Conservation (phyloP, 495 filamentous ascomycete species). For the Terfezia claveryi region DNA sequence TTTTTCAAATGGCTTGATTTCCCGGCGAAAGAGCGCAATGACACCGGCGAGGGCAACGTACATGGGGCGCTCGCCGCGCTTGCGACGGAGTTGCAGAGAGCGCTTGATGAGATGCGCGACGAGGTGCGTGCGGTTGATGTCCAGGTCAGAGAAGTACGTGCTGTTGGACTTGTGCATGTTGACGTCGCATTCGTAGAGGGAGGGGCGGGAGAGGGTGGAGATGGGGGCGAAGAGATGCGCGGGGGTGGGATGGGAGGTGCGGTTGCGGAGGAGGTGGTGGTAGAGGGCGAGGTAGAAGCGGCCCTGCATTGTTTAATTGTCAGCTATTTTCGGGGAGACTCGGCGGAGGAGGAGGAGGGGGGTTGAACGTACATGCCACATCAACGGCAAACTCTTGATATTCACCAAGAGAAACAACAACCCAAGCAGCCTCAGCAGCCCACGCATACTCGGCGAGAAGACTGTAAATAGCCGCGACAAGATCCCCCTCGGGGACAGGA, state of each 20-base stretch:
- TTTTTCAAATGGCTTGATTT: conserved; percentile 43
- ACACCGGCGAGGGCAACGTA: conserved; percentile 49
- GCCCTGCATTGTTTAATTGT: conserved; percentile 22
- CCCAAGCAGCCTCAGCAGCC: background rate
- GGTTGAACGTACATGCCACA: conserved; percentile 42
- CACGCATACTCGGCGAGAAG: background rate
- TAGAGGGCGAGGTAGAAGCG: conserved; percentile 41
- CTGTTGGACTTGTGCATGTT: conserved; percentile 71
- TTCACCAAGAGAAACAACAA: conserved; percentile 30
- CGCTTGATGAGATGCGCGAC: conserved; percentile 29
- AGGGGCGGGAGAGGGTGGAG: conserved; percentile 35
- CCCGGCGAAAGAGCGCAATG: conserved; percentile 40
- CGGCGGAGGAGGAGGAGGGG: background rate
- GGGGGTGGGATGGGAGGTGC: conserved; percentile 17
- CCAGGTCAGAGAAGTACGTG: conserved; percentile 66
- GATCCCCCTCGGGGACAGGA: background rate
- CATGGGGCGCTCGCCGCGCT: conserved; percentile 18
- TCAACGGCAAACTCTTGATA: conserved; percentile 50
- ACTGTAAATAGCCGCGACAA: background rate
- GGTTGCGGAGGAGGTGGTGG: conserved; percentile 35
- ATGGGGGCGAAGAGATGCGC: conserved; percentile 40
- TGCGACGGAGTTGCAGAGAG: conserved; percentile 8
- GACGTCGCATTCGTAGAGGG: conserved; percentile 52
- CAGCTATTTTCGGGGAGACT: background rate
- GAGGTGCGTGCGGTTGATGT: conserved; percentile 45